Evolutionary conservation across 2,329 filamentous ascomycete genomes (phyloP).

Genomic region (Thermothelomyces thermophilus): DNA sequence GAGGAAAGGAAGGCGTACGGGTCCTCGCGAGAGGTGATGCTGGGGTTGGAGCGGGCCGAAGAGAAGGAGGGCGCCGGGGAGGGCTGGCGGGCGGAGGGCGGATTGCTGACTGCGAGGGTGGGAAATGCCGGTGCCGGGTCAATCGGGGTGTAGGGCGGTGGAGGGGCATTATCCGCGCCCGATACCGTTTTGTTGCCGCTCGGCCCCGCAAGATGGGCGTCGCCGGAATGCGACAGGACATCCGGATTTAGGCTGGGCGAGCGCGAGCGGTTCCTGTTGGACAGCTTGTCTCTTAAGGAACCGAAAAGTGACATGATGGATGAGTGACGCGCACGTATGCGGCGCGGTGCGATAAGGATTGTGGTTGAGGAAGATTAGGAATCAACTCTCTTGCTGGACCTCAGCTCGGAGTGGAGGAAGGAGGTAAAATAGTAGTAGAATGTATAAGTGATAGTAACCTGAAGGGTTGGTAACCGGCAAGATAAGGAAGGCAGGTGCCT

Average conservation of each 20-base stretch:
- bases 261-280: conserved; percentile 23
- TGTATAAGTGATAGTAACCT: too few species aligned
- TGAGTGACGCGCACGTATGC: background rate
- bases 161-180: background rate
- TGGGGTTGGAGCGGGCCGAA: conserved; percentile 26
- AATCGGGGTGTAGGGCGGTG: conserved; percentile 19
- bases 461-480: too few species aligned
- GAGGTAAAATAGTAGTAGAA: too few species aligned
- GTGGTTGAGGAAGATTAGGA: too few species aligned
- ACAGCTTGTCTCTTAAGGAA: conserved; percentile 32
- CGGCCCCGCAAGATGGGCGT: conserved; percentile 7
- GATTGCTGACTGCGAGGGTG: conserved; percentile 13
- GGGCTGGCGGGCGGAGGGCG: conserved; percentile 7
- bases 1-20: conserved; percentile 66
- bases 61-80: conserved; percentile 25
- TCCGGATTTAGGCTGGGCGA: conserved; percentile 13
- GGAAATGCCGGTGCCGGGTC: conserved; percentile 2
- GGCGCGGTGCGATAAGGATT: background rate
- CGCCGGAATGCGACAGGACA: too few species aligned
- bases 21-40: conserved; percentile 48
- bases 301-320: conserved; percentile 25
- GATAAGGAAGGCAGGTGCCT: background rate
- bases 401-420: too few species aligned
- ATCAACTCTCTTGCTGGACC: too few species aligned
- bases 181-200: background rate